Conservation (phyloP, 2,329 filamentous ascomycete genomes). For the Gremmenia infestans region DNA sequence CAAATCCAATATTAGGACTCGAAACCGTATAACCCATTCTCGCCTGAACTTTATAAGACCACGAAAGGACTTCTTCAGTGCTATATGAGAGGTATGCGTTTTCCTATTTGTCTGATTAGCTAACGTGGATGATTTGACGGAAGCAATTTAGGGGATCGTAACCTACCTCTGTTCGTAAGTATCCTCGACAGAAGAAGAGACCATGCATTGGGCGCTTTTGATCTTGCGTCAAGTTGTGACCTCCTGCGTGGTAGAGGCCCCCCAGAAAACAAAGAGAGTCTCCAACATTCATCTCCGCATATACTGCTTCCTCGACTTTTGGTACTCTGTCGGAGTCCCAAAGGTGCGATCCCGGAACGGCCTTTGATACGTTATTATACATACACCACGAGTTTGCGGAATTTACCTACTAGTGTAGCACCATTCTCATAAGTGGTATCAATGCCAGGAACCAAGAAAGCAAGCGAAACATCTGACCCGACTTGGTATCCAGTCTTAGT, state of each 20-base stretch:
- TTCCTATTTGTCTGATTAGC: constrained; percentile 3
- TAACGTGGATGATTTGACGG: too few relatives aligned
- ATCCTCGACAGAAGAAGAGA: constrained; percentile 15
- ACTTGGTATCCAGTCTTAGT: constrained; percentile 13
- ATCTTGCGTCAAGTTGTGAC: constrained; percentile 10
- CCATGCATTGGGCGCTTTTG: constrained; percentile 16
- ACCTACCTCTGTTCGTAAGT: constrained; percentile 11
- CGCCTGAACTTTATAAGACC: constrained; percentile 18
- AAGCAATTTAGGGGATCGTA: neutral
- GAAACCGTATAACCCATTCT: constrained; percentile 22
- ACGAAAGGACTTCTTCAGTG: constrained; percentile 20
- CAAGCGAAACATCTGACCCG: constrained; percentile 12
- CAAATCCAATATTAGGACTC: constrained; percentile 64
- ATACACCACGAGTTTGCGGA: neutral
- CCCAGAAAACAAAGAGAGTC: constrained; percentile 12
- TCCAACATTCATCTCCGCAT: constrained; percentile 12
- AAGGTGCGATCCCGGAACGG: constrained; percentile 14
- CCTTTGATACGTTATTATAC: neutral
- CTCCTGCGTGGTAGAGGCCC: constrained; percentile 13
- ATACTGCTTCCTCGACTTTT: constrained; percentile 7
- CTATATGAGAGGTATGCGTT: constrained; percentile 18
- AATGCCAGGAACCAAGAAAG: constrained; percentile 16
- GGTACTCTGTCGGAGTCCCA: constrained; percentile 12
- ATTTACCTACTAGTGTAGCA: constrained; percentile 10
- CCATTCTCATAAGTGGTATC: constrained; percentile 14